Evolutionary conservation across 1,139 yeast species (phyloP), one percentile per base, ranked within the genome.

Genomic region (Blastobotrys raffinosifermentans): DNA sequence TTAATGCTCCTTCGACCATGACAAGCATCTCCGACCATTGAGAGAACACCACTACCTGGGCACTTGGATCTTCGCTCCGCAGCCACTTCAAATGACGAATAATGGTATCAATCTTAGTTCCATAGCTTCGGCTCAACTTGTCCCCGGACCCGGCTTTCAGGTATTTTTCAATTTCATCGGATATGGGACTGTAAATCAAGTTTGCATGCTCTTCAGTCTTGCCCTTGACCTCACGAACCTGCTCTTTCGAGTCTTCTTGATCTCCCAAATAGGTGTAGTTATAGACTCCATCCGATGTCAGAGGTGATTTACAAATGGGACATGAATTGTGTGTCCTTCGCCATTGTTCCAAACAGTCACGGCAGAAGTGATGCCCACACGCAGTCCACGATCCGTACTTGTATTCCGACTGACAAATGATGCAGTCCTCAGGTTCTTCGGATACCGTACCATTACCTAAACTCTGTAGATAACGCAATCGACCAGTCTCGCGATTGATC

Each of bases 281-380:
- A 57, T 80, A 81, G 6, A 81, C 66, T 14, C 78, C 75, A 3
- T 64, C 60, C 13, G 53, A 45, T 11, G 58, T 58, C 22, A 80
- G 60, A 1, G 44, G 44, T 1, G 70, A 56, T 45, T 85, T 84
- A 59, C 97, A 89, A 53, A 86, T 67, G 0, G 97, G 97, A 58
- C 97, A 89, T 1, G 65, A 58, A 5, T 58, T 56, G 27, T 70
- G 70, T 15, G 66, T 66, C 10, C 61, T 64, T 40, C 81, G 57
- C 97, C 98, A 91, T 40, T 72, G 77, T 11, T 63, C 69, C 26
- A 87, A 65, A 57, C 97, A 89, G 2, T 73, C 80, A 41, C 75
- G 73, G 55, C 96, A 89, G 55, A 81, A 89, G 50, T 79, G 80
- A 59, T 89, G 97, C 0, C 96, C 96, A 68, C 97, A 89, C 14